Conservation (phyloP, 345 rosid genomes). For the Populus davidiana region DNA sequence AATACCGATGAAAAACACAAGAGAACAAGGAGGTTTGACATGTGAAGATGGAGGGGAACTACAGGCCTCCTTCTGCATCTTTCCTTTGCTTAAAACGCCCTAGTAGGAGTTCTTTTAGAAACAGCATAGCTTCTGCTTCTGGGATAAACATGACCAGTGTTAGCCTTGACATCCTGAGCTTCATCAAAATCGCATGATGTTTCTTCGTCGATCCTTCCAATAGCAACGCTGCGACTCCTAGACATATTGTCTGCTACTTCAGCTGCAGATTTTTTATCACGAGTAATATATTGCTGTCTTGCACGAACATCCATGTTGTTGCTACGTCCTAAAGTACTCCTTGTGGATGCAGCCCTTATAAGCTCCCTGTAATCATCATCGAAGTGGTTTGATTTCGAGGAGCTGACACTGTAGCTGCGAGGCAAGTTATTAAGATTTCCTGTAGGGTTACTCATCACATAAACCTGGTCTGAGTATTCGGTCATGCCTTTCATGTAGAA, state of each 20-base stretch:
- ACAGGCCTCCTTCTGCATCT: too few species aligned
- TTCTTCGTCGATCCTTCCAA: slow-evolving; percentile 85
- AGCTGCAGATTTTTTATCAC: not conserved
- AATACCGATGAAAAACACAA: not conserved
- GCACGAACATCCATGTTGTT: not conserved
- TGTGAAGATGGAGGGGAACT: not conserved
- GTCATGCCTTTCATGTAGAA: slow-evolving; percentile 57
- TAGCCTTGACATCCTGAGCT: slow-evolving; percentile 26
- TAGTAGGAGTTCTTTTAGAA: slow-evolving; percentile 10
- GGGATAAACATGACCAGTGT: slow-evolving; percentile 7
- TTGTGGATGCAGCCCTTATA: slow-evolving; percentile 45
- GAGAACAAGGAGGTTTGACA: not conserved
- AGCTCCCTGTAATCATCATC: slow-evolving; percentile 49
- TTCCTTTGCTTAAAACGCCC: slow-evolving; percentile 5
- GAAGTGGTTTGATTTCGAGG: slow-evolving; percentile 25
- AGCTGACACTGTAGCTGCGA: slow-evolving; percentile 46
- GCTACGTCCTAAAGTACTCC: slow-evolving; percentile 15
- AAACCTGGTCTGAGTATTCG: slow-evolving; percentile 52
- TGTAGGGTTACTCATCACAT: slow-evolving; percentile 39
- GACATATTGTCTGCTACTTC: slow-evolving; percentile 16
- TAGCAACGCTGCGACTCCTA: slow-evolving; percentile 39
- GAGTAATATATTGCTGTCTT: not conserved
- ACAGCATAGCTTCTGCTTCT: slow-evolving; percentile 51
- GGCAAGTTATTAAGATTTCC: slow-evolving; percentile 43
- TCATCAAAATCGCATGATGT: slow-evolving; percentile 50